phyloP scores from a whole-genome alignment of 345 rosid species.

The Linum lewisii region DNA sequence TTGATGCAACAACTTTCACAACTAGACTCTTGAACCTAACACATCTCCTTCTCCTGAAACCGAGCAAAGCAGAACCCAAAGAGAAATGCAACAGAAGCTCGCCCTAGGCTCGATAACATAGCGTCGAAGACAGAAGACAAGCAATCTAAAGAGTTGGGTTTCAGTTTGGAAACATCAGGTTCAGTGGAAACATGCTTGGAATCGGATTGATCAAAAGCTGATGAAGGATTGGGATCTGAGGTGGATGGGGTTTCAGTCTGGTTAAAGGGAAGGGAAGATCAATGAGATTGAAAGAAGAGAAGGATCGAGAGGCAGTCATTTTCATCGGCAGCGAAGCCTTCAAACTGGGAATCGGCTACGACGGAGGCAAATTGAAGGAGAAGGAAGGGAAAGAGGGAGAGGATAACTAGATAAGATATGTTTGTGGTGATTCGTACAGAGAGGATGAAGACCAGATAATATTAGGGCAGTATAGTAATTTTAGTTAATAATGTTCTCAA shows the following conservation, averaged over 20 bases:
- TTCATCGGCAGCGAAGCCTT: not conserved
- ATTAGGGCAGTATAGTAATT: too few species aligned
- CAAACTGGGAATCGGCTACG: not conserved
- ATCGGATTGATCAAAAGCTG: not conserved
- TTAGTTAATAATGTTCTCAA: too few species aligned
- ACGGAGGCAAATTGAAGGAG: not conserved
- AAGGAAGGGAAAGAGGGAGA: not conserved
- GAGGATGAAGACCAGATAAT: too few species aligned
- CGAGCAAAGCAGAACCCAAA: slow-evolving; percentile 18
- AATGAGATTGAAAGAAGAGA: not conserved
- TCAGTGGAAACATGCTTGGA: not conserved
- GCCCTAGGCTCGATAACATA: slow-evolving; percentile 11
- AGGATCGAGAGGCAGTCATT: not conserved
- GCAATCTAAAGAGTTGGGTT: slow-evolving; percentile 25
- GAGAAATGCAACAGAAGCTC: slow-evolving; percentile 12
- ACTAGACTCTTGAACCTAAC: slow-evolving; percentile 30
- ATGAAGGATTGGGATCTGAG: not conserved
- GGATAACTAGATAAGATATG: too few species aligned
- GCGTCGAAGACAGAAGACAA: slow-evolving; percentile 16
- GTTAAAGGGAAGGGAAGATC: not conserved
- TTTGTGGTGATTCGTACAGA: too few species aligned
- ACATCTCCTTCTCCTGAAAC: slow-evolving; percentile 17
- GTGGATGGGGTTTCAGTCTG: not conserved
- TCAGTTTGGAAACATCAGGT: not conserved
- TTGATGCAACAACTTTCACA: slow-evolving; percentile 37